Conservation (phyloP, 208 protist genomes). For the Leishmania aethiopica region DNA sequence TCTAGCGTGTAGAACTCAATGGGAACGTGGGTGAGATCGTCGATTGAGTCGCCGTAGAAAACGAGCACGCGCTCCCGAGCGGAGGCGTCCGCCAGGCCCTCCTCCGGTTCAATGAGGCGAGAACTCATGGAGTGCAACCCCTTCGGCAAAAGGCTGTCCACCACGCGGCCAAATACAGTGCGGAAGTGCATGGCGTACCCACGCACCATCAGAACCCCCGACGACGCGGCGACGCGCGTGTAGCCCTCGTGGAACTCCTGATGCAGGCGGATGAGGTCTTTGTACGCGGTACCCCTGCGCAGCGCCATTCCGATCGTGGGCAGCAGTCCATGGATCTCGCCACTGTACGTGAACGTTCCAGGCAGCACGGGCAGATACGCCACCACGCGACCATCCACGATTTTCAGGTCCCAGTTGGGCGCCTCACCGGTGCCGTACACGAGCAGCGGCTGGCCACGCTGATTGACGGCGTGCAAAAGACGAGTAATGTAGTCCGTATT, state of each 20-base stretch:
- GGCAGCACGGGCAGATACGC: conserved; percentile 83
- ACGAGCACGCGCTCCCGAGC: conserved; percentile 84
- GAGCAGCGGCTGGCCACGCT: conserved; percentile 72
- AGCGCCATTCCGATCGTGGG: conserved; percentile 88
- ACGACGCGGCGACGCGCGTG: conserved; percentile 59
- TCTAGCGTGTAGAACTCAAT: conserved; percentile 94
- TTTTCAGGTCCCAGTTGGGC: conserved; percentile 73
- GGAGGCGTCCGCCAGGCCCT: conserved; percentile 32
- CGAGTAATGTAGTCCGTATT: conserved; percentile 81
- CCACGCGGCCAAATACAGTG: conserved; percentile 89
- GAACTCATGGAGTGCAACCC: conserved; percentile 88
- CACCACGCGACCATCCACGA: conserved; percentile 83
- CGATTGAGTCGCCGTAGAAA: conserved; percentile 78
- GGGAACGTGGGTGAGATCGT: conserved; percentile 88
- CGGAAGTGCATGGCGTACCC: conserved; percentile 87
- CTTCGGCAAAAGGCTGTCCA: conserved; percentile 84
- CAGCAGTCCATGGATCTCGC: conserved; percentile 84
- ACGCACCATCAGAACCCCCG: conserved; percentile 81
- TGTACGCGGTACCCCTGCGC: conserved; percentile 67
- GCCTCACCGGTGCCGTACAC: conserved; percentile 69
- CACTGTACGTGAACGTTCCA: conserved; percentile 80
- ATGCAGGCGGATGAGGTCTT: conserved; percentile 88
- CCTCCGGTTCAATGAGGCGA: conserved; percentile 87
- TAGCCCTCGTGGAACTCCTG: conserved; percentile 75
- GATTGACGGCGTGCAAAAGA: conserved; percentile 69